Base-by-base conservation (phyloP, 169 alveolate species). In the Cryptosporidium parvum region DNA sequence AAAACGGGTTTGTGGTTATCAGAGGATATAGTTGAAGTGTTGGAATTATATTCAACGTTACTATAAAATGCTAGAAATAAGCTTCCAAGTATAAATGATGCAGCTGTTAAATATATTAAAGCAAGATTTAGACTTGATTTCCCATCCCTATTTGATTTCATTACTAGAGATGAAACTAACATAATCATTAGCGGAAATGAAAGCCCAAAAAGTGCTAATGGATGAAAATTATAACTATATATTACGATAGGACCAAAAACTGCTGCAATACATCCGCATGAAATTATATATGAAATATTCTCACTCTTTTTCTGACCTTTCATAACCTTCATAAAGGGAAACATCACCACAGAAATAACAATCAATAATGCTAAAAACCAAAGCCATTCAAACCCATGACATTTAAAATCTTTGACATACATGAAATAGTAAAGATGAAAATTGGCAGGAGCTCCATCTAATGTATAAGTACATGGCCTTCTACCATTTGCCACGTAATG, bases 381-480 rank as follows among this genome's bases (percentile, higher is more conserved):
- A 37, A 80, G 68, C 89, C 89, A 80, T 18, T 80, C 89, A 45
- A 80, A 80, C 23, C 89, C 89, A 62, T 80, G 89, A 31, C 89
- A 80, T 35, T 67, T 59, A 80, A 80, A 80, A 33, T 59, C 89
- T 14, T 65, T 33, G 14, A 80, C 23, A 26, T 80, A 80, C 62
- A 44, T 65, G 0, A 80, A 62, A 39, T 80, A 80, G 16, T 80
- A 62, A 0, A 16, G 6, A 42, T 53, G 29, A 37, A 80, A 80
- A 45, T 44, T 29, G 0, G 51, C 35, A 10, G 80, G 48, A 12
- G 33, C 23, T n/a, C 69, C 69, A 14, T 71, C 69, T 23, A 58
- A 21, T 9, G 39, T 31, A 44, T 80, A 62, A 31, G 75, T 29
- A 48, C 89, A 80, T 26, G 89, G 89, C 39, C 89, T 59, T 65